phyloP scores from a whole-genome alignment of 805 yeast species.

The Candida broadrunensis region DNA sequence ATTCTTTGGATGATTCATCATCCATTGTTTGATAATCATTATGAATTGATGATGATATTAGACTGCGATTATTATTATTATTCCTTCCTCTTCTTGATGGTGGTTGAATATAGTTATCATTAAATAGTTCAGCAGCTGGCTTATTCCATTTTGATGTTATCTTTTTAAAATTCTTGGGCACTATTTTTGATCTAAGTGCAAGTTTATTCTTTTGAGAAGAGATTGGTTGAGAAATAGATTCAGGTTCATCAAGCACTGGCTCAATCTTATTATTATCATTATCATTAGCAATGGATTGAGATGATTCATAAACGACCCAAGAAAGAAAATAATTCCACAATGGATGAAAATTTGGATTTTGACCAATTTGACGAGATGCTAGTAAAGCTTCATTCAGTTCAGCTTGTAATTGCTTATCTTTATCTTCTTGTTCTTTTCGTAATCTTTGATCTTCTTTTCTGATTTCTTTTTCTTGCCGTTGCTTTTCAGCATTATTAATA shows the following conservation, averaged over 20 bases:
- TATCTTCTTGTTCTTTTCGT: background rate
- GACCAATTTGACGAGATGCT: slow-evolving; percentile 13
- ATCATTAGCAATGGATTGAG: background rate
- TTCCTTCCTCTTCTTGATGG: background rate
- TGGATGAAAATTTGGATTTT: slow-evolving; percentile 25
- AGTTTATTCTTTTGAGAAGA: no score
- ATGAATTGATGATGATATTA: background rate
- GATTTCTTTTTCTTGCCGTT: slow-evolving; percentile 10
- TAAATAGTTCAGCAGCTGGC: slow-evolving; percentile 21
- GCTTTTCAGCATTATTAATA: slow-evolving; percentile 15
- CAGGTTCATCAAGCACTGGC: background rate
- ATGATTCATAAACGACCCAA: slow-evolving; percentile 29
- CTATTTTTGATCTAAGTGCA: background rate
- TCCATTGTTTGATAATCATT: background rate
- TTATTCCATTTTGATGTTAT: slow-evolving; percentile 28
- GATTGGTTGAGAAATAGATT: background rate
- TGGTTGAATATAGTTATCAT: slow-evolving; percentile 2
- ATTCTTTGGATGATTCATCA: slow-evolving; percentile 14
- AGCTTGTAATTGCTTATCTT: slow-evolving; percentile 3
- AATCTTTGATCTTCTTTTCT: slow-evolving; percentile 2
- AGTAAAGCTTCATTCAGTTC: slow-evolving; percentile 1
- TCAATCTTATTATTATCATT: background rate
- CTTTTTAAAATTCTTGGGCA: slow-evolving; percentile 4
- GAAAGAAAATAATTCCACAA: slow-evolving; percentile 36
- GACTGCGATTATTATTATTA: no score